Conservation (phyloP, 495 filamentous ascomycete genomes). For the Annulohypoxylon stygium region DNA sequence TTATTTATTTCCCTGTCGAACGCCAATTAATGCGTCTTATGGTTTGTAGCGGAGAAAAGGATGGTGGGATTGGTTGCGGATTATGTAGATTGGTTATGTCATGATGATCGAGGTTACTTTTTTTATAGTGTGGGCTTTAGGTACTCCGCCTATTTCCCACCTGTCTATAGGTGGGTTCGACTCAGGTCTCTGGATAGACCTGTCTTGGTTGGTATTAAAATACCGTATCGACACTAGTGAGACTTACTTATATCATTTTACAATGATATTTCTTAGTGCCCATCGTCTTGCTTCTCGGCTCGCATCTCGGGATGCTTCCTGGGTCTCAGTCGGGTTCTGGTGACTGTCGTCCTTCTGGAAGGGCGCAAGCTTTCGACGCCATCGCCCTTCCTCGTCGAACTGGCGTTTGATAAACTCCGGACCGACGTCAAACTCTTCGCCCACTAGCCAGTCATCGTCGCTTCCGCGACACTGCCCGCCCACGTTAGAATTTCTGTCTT, state of each 20-base stretch:
- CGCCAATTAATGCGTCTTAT: conserved; percentile 35
- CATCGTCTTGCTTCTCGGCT: conserved; percentile 63
- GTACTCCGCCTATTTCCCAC: background rate
- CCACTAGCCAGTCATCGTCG: conserved; percentile 85
- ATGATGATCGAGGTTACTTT: background rate
- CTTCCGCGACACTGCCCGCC: conserved; percentile 56
- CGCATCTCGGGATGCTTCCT: conserved; percentile 52
- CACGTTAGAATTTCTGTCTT: conserved; percentile 60
- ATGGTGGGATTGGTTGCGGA: conserved; percentile 1
- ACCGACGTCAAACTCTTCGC: conserved; percentile 97
- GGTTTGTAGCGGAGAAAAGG: background rate
- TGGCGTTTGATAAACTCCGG: conserved; percentile 93
- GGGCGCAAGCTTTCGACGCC: conserved; percentile 83
- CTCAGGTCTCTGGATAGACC: background rate
- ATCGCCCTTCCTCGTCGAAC: conserved; percentile 89
- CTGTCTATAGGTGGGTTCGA: background rate
- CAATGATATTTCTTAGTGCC: conserved; percentile 63
- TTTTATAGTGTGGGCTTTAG: background rate
- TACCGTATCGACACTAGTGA: background rate
- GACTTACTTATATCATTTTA: conserved; percentile 31
- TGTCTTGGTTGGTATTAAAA: background rate
- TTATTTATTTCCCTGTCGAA: conserved; percentile 36
- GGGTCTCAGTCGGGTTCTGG: background rate
- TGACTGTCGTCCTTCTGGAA: conserved; percentile 64
- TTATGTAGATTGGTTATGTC: background rate